Evolutionary conservation across 148 eudicot genomes (phyloP), one percentile per base, ranked within the genome.

Genomic region (Diospyros lotus): DNA sequence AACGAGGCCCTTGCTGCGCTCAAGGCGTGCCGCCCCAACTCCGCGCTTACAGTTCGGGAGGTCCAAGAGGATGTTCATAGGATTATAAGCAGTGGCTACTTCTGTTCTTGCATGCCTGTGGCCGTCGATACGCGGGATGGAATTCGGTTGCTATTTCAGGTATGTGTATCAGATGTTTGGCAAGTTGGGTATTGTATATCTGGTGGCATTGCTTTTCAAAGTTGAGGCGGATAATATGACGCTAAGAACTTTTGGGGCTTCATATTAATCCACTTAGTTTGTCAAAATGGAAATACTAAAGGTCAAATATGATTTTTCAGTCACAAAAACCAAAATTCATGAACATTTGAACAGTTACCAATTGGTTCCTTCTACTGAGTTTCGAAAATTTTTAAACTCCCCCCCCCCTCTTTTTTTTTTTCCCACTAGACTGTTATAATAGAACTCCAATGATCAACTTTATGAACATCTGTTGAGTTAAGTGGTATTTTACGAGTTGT

Each of bases 61-160:
- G 99, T 95, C 28, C 94, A 95, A 77, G 99, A 95, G 72, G 99
- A 95, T 81, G 99, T 93, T 63, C 96, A 88, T 73, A 76, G 99
- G 81, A 88, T 95, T 74, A 90, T 95, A 75, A 87, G 87, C 50
- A 86, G 89, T 70, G 99, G 99, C 11, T 95, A 89, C 80, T 95
- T 95, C 73, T 79, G 81, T 81, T 90, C 97, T 44, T 95, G 99
- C 82, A 82, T 93, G 88, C 99, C 99, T 3, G 90, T 95, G 4
- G 98, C 99, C 4, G 90, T 89, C 2, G 99, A 93, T 83, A 93
- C 99, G 2, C 83, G 98, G 65, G 99, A 95, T 64, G 99, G 99
- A 28, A 95, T 95, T 75, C 86, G 99, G 48, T 77, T 95, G 81
- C 86, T 92, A 64, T 95, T 90, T 86, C 94, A 95, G 98, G 99